A percentile compares a stretch with the other conserved stretches of the same genome.
Evolutionary conservation across 139 green algal genomes (phyloP).

Genomic region (Chlorella sp.): DNA sequence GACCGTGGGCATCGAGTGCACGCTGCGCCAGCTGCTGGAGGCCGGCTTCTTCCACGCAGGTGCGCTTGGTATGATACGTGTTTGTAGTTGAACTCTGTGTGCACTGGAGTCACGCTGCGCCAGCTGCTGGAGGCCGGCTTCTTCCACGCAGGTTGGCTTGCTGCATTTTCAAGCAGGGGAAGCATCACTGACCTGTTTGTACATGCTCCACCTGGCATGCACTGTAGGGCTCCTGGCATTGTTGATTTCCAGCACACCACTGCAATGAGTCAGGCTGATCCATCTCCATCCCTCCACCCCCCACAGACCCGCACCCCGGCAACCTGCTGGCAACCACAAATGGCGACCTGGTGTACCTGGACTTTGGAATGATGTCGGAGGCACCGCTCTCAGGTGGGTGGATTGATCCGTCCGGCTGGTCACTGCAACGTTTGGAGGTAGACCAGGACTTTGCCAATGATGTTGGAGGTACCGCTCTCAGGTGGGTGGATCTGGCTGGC

Average conservation of each 20-base stretch:
- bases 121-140: slow-evolving; percentile 88
- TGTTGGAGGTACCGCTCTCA: slow-evolving; percentile 83
- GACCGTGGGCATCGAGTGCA: slow-evolving; percentile 95
- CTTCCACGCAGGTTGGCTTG: slow-evolving; percentile 82
- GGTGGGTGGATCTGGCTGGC: neutral
- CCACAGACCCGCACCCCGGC: slow-evolving; percentile 73
- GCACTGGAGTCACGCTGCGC: no score
- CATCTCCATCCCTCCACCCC: no score
- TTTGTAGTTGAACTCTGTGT: no score
- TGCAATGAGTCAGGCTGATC: no score
- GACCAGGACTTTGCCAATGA: slow-evolving; percentile 85
- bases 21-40: slow-evolving; percentile 90
- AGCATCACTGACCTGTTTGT: no score
- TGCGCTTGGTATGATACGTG: no score
- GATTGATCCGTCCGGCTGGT: no score
- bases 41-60: slow-evolving; percentile 49
- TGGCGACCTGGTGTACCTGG: slow-evolving; percentile 91
- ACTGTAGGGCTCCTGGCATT: no score
- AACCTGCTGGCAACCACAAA: slow-evolving; percentile 93
- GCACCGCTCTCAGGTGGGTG: slow-evolving; percentile 58
- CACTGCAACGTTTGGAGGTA: no score
- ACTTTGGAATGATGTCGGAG: slow-evolving; percentile 97
- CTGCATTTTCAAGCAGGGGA: neutral
- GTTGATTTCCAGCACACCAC: no score
- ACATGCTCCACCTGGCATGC: no score